A percentile compares a stretch with the other conserved stretches of the same genome.
phyloP scores from a whole-genome alignment of 129 eudicot species.

The Lactuca sativa region DNA sequence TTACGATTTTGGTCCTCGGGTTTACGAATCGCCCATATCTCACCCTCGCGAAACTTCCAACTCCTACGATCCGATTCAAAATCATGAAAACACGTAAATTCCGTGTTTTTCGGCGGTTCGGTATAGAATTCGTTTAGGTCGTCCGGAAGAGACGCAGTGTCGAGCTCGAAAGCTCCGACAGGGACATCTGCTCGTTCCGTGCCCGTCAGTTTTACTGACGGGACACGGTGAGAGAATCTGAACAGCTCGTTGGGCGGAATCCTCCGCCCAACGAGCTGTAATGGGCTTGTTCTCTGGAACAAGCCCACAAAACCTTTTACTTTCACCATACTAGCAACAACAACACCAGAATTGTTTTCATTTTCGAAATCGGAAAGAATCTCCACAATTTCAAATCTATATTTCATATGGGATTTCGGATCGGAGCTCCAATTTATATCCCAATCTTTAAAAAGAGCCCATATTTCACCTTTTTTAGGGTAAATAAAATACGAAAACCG shows the following conservation, averaged over 20 bases:
- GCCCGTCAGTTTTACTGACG: constrained; percentile 60
- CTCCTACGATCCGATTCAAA: constrained; percentile 31
- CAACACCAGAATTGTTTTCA: constrained; percentile 36
- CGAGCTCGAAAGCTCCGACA: constrained; percentile 69
- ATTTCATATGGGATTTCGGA: constrained; percentile 41
- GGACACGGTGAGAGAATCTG: constrained; percentile 76
- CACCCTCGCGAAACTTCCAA: constrained; percentile 40
- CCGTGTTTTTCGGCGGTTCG: too few species aligned
- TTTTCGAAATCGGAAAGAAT: constrained; percentile 51
- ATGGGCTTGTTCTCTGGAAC: constrained; percentile 31
- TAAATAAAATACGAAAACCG: constrained; percentile 38
- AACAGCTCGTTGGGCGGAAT: constrained; percentile 51
- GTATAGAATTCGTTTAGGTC: constrained; percentile 27
- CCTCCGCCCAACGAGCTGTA: background rate
- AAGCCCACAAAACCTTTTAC: constrained; percentile 53
- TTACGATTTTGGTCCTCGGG: constrained; percentile 26
- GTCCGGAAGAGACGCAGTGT: constrained; percentile 67
- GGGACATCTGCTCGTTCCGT: constrained; percentile 74
- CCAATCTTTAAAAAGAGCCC: constrained; percentile 89
- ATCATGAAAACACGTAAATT: constrained; percentile 29
- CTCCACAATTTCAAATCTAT: constrained; percentile 70
- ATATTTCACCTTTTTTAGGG: constrained; percentile 73
- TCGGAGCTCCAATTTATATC: constrained; percentile 66
- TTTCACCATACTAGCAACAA: constrained; percentile 64
- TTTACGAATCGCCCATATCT: constrained; percentile 63